These are phyloP conservation scores for Rhodotorula sp. DNA, from an alignment of 1,284 basidiomycete genomes.

Conservation along the genomic window DNA sequence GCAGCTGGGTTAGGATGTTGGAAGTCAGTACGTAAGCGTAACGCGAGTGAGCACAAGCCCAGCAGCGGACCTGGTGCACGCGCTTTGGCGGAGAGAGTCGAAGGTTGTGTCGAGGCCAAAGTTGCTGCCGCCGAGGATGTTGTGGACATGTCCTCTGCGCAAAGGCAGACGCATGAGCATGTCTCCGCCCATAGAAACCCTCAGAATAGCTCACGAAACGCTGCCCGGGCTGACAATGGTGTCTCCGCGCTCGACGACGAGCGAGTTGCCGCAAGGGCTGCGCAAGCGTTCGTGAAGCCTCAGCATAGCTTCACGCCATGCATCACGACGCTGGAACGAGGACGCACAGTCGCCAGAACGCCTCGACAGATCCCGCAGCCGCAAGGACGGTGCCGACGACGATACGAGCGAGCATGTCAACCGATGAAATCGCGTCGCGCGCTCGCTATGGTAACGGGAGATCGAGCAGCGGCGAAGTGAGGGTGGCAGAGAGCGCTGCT, in stretches of 20 bases:
- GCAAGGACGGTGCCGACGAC: slow-evolving; percentile 1
- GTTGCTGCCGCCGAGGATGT: slow-evolving; percentile 36
- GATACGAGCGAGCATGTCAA: slow-evolving; percentile 1
- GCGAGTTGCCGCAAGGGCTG: slow-evolving; percentile 24
- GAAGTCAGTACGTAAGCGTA: background rate
- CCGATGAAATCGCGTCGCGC: too few species aligned
- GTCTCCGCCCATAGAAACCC: slow-evolving; percentile 47
- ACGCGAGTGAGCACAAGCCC: background rate
- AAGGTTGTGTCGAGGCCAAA: slow-evolving; percentile 51
- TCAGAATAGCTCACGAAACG: slow-evolving; percentile 38
- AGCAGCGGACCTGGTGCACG: slow-evolving; percentile 51
- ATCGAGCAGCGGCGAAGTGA: background rate
- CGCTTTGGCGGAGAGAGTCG: slow-evolving; percentile 49
- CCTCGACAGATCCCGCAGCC: slow-evolving; percentile 6
- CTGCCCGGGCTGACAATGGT: slow-evolving; percentile 54
- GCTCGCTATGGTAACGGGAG: too few species aligned
- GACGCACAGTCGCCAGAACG: slow-evolving; percentile 29
- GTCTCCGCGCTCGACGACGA: slow-evolving; percentile 52
- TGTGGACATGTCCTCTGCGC: slow-evolving; percentile 28
- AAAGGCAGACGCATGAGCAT: background rate
- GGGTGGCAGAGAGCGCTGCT: background rate
- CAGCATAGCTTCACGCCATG: background rate
- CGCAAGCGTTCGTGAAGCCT: background rate
- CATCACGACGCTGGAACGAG: too few species aligned
- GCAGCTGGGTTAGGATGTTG: slow-evolving; percentile 25